These are phyloP conservation scores for Leishmania aethiopica DNA, from an alignment of 208 protist genomes.

Conservation along the genomic window DNA sequence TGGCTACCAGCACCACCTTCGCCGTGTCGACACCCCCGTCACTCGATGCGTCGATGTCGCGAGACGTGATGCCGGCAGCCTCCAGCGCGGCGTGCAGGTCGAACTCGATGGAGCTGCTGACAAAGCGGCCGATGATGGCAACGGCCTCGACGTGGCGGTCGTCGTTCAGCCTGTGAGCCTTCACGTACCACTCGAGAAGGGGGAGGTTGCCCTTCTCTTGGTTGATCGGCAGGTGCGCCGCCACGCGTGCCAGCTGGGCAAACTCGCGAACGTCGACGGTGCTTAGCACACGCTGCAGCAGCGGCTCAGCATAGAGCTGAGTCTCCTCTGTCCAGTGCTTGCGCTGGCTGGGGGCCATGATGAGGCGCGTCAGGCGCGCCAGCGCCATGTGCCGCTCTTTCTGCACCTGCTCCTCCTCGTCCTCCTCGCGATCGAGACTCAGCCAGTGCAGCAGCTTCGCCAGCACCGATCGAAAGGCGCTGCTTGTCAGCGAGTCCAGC, in stretches of 20 bases:
- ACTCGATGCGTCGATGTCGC: conserved; percentile 14
- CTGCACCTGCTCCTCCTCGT: conserved; percentile 74
- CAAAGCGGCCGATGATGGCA: conserved; percentile 53
- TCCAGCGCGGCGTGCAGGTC: conserved; percentile 59
- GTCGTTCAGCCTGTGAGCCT: conserved; percentile 37
- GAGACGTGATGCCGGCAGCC: conserved; percentile 41
- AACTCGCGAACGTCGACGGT: conserved; percentile 81
- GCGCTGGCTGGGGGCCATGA: conserved; percentile 36
- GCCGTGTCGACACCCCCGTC: conserved; percentile 49
- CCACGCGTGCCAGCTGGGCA: conserved; percentile 59
- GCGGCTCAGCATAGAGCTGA: conserved; percentile 62
- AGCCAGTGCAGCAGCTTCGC: conserved; percentile 91
- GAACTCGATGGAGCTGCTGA: conserved; percentile 36
- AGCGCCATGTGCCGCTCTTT: conserved; percentile 85
- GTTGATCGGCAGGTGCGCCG: conserved; percentile 62
- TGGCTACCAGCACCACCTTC: conserved; percentile 58
- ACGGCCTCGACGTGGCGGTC: conserved; percentile 66
- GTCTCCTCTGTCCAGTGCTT: conserved; percentile 81
- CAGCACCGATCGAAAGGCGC: conserved; percentile 73
- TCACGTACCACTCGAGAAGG: conserved; percentile 67
- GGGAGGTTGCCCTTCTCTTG: conserved; percentile 54
- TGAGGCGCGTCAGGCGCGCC: conserved; percentile 48
- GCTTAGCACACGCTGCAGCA: conserved; percentile 69
- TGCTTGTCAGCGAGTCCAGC: conserved; percentile 71
- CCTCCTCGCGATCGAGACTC: conserved; percentile 82